A percentile compares a stretch with the other conserved stretches of the same genome.
Conservation (phyloP, 169 alveolate genomes). For the Babesia bovis region DNA sequence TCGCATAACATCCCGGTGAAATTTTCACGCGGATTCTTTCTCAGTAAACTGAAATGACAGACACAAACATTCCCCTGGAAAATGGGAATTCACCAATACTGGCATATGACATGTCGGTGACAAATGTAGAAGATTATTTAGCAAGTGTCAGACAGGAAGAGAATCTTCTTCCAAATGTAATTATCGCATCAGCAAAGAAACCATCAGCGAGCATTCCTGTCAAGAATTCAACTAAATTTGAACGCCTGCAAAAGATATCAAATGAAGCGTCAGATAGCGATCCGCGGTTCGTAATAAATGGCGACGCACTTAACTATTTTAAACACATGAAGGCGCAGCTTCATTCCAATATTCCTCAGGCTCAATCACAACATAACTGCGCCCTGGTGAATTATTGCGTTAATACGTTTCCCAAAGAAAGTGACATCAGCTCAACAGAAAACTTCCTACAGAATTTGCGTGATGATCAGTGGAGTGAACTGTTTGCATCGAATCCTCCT, state of each 20-base stretch:
- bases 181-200: slow-evolving; percentile 2
- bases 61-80: no score
- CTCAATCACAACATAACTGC: slow-evolving; percentile 2
- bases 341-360: neutral
- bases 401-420: neutral
- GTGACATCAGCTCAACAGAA: neutral
- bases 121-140: slow-evolving; percentile 36
- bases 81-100: neutral
- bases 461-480: slow-evolving; percentile 5
- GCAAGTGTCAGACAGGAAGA: slow-evolving; percentile 47
- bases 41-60: no score
- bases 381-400: slow-evolving; percentile 4
- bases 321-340: slow-evolving; percentile 24
- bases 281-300: slow-evolving; percentile 17
- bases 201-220: neutral
- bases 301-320: slow-evolving; percentile 43
- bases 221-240: slow-evolving; percentile 30
- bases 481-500: slow-evolving; percentile 48
- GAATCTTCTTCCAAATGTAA: slow-evolving; percentile 42
- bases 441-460: neutral
- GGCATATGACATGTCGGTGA: neutral
- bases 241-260: slow-evolving; percentile 43
- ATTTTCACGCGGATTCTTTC: no score
- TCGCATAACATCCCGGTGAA: neutral
- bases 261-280: slow-evolving; percentile 28